Evolutionary conservation across 331 rosid genomes (phyloP), one percentile per base, ranked within the genome.

Genomic region (Acacia pycnantha): DNA sequence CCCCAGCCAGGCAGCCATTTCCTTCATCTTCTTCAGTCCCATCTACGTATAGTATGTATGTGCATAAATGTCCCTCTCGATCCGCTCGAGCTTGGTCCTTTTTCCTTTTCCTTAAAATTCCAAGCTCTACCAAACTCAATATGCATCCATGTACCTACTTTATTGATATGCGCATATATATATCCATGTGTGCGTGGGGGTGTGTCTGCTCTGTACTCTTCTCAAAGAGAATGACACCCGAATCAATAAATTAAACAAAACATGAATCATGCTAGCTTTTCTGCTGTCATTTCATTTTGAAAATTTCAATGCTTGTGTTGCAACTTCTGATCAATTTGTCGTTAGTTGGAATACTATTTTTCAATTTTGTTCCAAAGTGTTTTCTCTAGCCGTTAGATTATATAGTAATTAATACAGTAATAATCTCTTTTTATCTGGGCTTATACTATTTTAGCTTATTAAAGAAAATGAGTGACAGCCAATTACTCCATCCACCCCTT

Each of bases 101-200:
- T 84, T 85, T 51, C 86, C 54, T 88, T 88, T 86, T 84, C 84
- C 66, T 76, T 62, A 82, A 84, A 85, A 84, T 72, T 65, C 90
- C 86, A 88, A 74, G 86, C 86, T 80, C 40, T 29, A 2, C 5
- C 79, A 50, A 66, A 37, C 50, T 22, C 31, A 8, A 0, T 51
- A 51, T 43, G 46, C 35, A 15, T 67, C 6, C 21, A 68, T 10
- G 16, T 33, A 67, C 54, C 79, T 47, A 43, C 12, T 43, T 43
- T 8, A 9, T 43, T 43, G 46, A 41, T 41, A 7, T 40, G 1
- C 44, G 8, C 8, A 40, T 1, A 41, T 9, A 41, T n/a, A n/a
- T n/a, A n/a, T n/a, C n/a, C 46, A 43, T 43, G 46, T 43, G 46
- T 43, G 46, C 54, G 54, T 50, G n/a, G 16, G 19, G 54, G 54